Evolutionary conservation across 1,139 yeast species (phyloP), one percentile per base, ranked within the genome.

Genomic region (Geotrichum citri-aurantii): DNA sequence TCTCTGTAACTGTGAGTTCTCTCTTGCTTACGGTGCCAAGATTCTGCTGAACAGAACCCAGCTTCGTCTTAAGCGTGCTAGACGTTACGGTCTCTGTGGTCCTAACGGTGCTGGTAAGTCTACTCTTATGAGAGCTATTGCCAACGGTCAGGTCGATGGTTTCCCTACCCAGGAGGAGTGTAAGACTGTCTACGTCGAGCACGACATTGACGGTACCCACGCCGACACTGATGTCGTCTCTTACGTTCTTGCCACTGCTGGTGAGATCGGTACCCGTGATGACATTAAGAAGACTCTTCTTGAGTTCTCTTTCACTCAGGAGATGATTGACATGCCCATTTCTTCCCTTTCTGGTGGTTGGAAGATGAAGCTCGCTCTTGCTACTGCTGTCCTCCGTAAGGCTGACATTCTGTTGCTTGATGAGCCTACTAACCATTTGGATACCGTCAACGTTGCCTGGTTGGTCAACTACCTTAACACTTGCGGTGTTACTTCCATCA

Each of bases 21-120:
- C 99, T 65, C 85, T 93, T 76, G 99, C 99, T 78, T 93, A 93
- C 79, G 99, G 99, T 91, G 99, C 99, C 74, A 92, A 92, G 91
- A 93, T 93, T 85, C 85, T 93, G 82, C 89, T 93, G 80, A 93
- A 93, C 92, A 91, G 95, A 82, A 93, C 99, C 71, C 97, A 93
- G 83, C 86, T 93, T 79, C 90, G 98, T 82, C 88, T 93, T 78
- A 93, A 92, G 95, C 90, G 98, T 83, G 95, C 89, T 82, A 92
- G 97, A 83, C 89, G 99, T 83, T 93, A 93, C 78, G 99, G 99
- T 90, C 84, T 93, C 71, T 92, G 97, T 83, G 99, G 99, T 81
- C 97, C 98, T 75, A 93, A 93, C 81, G 99, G 99, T 88, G 96
- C 98, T 73, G 99, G 99, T 88, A 93, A 93, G 83, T 93, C 98